Evolutionary conservation across 192 early-diverging fungal genomes (phyloP).

Genomic region (Gryganskiella cystojenkinii): DNA sequence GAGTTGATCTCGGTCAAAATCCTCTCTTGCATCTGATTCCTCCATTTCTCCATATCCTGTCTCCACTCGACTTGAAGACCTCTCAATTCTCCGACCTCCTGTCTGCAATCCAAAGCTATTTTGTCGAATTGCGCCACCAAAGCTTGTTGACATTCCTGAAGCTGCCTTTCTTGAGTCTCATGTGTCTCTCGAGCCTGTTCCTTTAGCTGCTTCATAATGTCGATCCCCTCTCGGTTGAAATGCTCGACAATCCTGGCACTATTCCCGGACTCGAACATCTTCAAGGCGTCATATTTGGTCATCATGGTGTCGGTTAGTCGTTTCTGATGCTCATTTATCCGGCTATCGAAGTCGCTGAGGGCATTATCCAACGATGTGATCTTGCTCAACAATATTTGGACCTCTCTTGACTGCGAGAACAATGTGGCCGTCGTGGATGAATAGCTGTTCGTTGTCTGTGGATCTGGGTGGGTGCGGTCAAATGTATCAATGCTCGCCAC

Average conservation of each 20-base stretch:
- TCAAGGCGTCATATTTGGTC: neutral
- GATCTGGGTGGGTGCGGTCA: neutral
- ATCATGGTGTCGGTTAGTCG: neutral
- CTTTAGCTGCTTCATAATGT: neutral
- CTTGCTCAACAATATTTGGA: constrained; percentile 5
- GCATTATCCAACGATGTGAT: constrained; percentile 12
- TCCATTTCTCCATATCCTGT: no score
- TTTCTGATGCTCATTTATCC: constrained; percentile 7
- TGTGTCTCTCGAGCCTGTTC: neutral
- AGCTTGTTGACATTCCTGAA: neutral
- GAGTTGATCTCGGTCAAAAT: neutral
- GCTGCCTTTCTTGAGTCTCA: neutral
- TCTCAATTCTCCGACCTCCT: no score
- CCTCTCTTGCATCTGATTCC: neutral
- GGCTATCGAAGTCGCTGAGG: neutral
- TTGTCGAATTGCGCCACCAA: neutral
- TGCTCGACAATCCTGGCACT: neutral
- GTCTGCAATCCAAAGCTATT: neutral
- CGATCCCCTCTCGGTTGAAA: neutral
- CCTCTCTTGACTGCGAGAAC: constrained; percentile 23
- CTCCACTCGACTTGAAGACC: no score
- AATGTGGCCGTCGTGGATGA: constrained; percentile 4
- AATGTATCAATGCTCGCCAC: neutral
- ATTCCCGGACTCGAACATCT: neutral
- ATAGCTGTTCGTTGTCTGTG: neutral